phyloP scores from a whole-genome alignment of 345 rosid genomes.

The Eucalyptus erythrocorys region DNA sequence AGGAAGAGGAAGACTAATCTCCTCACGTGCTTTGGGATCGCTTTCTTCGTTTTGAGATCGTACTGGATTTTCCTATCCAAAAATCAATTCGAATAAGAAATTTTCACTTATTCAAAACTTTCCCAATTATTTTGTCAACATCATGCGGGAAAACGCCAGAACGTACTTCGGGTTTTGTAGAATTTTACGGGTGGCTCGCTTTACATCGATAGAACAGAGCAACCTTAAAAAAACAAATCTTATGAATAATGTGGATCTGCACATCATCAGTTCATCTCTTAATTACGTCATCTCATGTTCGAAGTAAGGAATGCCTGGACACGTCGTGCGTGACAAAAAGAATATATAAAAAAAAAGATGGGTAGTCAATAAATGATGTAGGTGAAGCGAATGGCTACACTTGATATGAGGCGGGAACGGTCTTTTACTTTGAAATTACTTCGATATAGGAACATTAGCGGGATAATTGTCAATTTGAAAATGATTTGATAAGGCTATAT shows the following conservation, averaged over 20 bases:
- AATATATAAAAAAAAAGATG: too few species aligned
- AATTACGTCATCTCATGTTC: not conserved
- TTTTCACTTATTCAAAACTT: not conserved
- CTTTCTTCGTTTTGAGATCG: not conserved
- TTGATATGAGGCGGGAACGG: not conserved
- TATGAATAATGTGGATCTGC: not conserved
- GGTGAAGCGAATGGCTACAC: not conserved
- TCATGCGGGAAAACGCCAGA: not conserved
- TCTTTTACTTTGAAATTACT: not conserved
- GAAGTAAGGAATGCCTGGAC: not conserved
- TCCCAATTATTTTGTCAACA: not conserved
- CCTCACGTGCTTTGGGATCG: not conserved
- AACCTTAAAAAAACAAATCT: not conserved
- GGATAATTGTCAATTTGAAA: not conserved
- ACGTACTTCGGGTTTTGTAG: not conserved
- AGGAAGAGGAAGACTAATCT: not conserved
- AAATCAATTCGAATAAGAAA: not conserved
- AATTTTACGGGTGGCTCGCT: not conserved
- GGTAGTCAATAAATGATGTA: not conserved
- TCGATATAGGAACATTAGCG: not conserved
- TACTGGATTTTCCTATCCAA: not conserved
- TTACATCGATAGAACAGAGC: not conserved
- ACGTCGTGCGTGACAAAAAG: not conserved
- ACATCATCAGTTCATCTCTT: not conserved
- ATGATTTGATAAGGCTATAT: not conserved